Conservation (phyloP, 164 flowering plant species). For the Vitis rotundifolia region DNA sequence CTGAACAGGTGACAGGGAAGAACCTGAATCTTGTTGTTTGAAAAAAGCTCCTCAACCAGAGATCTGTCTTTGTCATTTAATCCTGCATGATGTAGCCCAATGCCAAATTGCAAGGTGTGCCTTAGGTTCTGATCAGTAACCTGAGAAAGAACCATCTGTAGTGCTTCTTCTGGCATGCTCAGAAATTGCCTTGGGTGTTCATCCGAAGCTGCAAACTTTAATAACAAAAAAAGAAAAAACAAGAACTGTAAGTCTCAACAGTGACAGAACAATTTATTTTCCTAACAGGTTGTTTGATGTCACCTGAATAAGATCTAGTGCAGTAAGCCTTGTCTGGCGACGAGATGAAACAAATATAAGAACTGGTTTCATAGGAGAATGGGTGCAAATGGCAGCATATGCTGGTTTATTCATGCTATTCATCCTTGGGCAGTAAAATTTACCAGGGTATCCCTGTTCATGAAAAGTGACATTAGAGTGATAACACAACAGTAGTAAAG, state of each 20-base stretch:
- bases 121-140: constrained; percentile 87
- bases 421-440: constrained; percentile 97
- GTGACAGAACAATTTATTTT: background rate
- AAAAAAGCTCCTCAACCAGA: constrained; percentile 92
- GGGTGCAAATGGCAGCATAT: constrained; percentile 97
- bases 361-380: constrained; percentile 96
- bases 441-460: constrained; percentile 95
- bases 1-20: constrained; percentile 1
- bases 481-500: background rate
- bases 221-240: constrained; percentile 17
- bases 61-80: constrained; percentile 91
- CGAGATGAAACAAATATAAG: constrained; percentile 98
- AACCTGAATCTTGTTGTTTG: constrained; percentile 93
- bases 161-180: constrained; percentile 69
- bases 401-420: constrained; percentile 98
- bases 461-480: background rate
- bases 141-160: constrained; percentile 94
- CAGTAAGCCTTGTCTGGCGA: constrained; percentile 97
- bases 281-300: constrained; percentile 11
- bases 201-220: constrained; percentile 93
- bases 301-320: constrained; percentile 96
- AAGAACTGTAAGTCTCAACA: background rate
- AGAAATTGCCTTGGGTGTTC: constrained; percentile 87
- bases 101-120: constrained; percentile 94
- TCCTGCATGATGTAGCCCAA: constrained; percentile 99